phyloP scores from a whole-genome alignment of 192 early-diverging fungal species.

The Gigaspora rosea region DNA sequence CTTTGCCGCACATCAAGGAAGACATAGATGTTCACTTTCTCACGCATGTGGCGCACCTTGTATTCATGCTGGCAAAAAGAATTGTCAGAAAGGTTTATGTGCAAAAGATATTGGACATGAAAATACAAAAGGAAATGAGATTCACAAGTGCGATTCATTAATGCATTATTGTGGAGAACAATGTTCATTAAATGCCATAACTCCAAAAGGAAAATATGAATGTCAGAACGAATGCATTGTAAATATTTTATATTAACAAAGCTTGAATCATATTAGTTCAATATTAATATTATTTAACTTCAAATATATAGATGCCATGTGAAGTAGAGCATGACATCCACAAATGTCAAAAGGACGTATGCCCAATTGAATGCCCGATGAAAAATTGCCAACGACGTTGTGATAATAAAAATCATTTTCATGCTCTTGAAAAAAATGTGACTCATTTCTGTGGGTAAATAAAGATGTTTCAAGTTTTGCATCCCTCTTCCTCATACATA shows the following conservation, averaged over 20 bases:
- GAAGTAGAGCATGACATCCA: slow-evolving; percentile 31
- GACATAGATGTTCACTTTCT: background rate
- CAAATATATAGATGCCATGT: slow-evolving; percentile 11
- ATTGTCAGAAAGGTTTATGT: slow-evolving; percentile 19
- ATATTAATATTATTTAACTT: too few relatives aligned
- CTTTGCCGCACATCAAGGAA: slow-evolving; percentile 21
- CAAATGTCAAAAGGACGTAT: slow-evolving; percentile 36
- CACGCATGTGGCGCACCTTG: slow-evolving; percentile 21
- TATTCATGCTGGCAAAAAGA: background rate
- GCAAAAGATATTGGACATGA: slow-evolving; percentile 28
- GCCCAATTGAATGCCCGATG: slow-evolving; percentile 24
- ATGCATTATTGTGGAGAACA: slow-evolving; percentile 39
- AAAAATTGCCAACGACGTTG: slow-evolving; percentile 3
- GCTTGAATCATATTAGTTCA: too few relatives aligned
- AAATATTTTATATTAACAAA: background rate
- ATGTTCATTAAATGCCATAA: slow-evolving; percentile 34
- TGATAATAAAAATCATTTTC: slow-evolving; percentile 13
- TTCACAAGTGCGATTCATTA: slow-evolving; percentile 35
- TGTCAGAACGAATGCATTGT: slow-evolving; percentile 21
- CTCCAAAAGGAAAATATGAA: slow-evolving; percentile 1
- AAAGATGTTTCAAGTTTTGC: background rate
- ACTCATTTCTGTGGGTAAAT: slow-evolving; percentile 30
- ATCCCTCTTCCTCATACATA: too few relatives aligned
- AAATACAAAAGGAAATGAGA: slow-evolving; percentile 12
- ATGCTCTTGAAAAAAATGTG: slow-evolving; percentile 6